phyloP scores from a whole-genome alignment of 441 rosid species.

The Geranium incanum region DNA sequence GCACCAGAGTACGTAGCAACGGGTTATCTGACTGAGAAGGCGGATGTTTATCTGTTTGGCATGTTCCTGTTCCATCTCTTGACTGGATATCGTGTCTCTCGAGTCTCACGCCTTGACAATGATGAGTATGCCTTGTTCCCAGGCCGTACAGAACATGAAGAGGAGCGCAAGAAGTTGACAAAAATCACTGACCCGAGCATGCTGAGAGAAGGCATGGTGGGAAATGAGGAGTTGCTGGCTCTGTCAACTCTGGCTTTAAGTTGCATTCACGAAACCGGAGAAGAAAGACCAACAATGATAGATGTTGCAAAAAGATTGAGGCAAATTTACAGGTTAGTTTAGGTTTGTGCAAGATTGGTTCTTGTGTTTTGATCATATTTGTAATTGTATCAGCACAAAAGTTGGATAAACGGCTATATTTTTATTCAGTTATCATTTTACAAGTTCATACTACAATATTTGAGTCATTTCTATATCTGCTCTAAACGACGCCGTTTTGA shows the following conservation, averaged over 20 bases:
- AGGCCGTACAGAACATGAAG: not conserved
- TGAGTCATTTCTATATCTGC: not conserved
- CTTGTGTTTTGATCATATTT: not conserved
- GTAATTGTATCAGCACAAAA: not conserved
- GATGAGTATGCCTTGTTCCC: not conserved
- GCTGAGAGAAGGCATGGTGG: not conserved
- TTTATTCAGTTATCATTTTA: no score
- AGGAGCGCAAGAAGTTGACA: not conserved
- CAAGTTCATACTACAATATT: no score
- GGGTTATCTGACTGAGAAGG: constrained; percentile 25
- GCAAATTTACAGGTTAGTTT: constrained; percentile 8
- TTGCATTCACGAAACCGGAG: not conserved
- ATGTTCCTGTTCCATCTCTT: constrained; percentile 30
- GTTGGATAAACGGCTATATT: not conserved
- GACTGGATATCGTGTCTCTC: constrained; percentile 12
- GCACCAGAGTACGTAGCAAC: constrained; percentile 25
- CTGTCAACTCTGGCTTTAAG: not conserved
- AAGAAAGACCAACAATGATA: constrained; percentile 18
- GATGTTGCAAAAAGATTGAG: constrained; percentile 19
- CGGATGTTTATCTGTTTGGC: constrained; percentile 41
- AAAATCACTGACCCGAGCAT: constrained; percentile 11
- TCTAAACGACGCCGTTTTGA: not conserved
- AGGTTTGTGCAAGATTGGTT: not conserved
- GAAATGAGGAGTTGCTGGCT: not conserved
- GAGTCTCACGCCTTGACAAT: not conserved